Evolutionary conservation across 2,329 filamentous ascomycete genomes (phyloP).

Genomic region (Fusarium sambucinum): DNA sequence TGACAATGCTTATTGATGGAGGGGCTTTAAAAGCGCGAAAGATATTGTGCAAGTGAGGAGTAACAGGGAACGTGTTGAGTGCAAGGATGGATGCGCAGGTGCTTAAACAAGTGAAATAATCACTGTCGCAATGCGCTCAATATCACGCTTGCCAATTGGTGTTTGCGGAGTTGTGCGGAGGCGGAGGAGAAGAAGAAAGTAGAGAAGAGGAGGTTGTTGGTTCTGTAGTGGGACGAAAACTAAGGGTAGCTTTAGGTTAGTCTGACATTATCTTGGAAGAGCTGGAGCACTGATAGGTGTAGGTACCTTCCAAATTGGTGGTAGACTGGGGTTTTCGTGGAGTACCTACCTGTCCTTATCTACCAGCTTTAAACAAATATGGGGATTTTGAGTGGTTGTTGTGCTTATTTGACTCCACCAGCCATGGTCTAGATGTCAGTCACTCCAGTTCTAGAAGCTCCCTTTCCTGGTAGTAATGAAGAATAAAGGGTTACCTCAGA

Average conservation of each 20-base stretch:
- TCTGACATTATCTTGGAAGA: not conserved
- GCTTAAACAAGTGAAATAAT: conserved; percentile 3
- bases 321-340: conserved; percentile 36
- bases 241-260: conserved; percentile 23
- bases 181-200: conserved; percentile 7
- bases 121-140: conserved; percentile 20
- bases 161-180: conserved; percentile 23
- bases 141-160: conserved; percentile 13
- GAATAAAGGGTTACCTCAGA: not conserved
- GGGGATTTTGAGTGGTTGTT: conserved; percentile 40
- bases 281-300: conserved; percentile 15
- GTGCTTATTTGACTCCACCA: conserved; percentile 23
- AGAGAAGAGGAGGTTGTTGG: conserved; percentile 27
- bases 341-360: conserved; percentile 35
- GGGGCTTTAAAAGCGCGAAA: conserved; percentile 27
- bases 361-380: conserved; percentile 21
- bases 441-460: conserved; percentile 31
- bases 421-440: conserved; percentile 20
- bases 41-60: conserved; percentile 22
- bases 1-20: conserved; percentile 29
- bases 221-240: conserved; percentile 19
- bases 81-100: conserved; percentile 7
- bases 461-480: not conserved
- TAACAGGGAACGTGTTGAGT: not conserved
- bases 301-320: conserved; percentile 47